Conservation (phyloP, 306 rosid genomes). For the Quercus rubra region DNA sequence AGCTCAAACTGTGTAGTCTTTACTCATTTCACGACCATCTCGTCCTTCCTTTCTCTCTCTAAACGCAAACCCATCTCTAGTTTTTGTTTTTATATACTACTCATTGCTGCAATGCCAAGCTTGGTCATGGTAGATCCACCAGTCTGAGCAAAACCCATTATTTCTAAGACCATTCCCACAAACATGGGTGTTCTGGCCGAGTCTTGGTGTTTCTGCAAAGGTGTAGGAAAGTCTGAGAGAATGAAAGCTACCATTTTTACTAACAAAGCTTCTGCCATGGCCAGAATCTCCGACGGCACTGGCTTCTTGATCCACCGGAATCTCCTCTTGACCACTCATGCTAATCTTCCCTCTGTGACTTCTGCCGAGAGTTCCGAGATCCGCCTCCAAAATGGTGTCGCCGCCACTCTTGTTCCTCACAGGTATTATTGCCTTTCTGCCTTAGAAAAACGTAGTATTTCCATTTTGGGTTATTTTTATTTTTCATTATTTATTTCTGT, state of each 20-base stretch:
- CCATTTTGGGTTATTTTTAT: neutral
- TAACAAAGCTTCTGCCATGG: slow-evolving; percentile 68
- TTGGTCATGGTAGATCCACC: slow-evolving; percentile 40
- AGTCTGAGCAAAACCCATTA: neutral
- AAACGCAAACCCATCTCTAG: slow-evolving; percentile 18
- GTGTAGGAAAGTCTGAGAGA: slow-evolving; percentile 80
- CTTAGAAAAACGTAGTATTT: neutral
- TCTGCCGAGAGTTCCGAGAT: slow-evolving; percentile 78
- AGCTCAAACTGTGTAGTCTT: slow-evolving; percentile 19
- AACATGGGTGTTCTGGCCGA: slow-evolving; percentile 76
- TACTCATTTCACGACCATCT: slow-evolving; percentile 53
- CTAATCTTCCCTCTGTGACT: slow-evolving; percentile 65
- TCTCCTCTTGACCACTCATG: slow-evolving; percentile 84
- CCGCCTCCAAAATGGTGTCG: slow-evolving; percentile 71
- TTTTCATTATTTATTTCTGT: neutral
- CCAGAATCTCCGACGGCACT: slow-evolving; percentile 48
- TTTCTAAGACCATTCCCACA: neutral
- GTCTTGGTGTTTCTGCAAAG: slow-evolving; percentile 97
- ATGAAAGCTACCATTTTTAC: slow-evolving; percentile 76
- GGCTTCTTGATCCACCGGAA: slow-evolving; percentile 88
- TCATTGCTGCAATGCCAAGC: slow-evolving; percentile 1
- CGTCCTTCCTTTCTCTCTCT: neutral
- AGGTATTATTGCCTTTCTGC: slow-evolving; percentile 30
- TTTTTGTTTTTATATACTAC: neutral
- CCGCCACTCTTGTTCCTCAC: slow-evolving; percentile 66